Evolutionary conservation across 2,329 filamentous ascomycete species (phyloP), one percentile per base, ranked within the genome.

Genomic region (Aspergillus cejpii): DNA sequence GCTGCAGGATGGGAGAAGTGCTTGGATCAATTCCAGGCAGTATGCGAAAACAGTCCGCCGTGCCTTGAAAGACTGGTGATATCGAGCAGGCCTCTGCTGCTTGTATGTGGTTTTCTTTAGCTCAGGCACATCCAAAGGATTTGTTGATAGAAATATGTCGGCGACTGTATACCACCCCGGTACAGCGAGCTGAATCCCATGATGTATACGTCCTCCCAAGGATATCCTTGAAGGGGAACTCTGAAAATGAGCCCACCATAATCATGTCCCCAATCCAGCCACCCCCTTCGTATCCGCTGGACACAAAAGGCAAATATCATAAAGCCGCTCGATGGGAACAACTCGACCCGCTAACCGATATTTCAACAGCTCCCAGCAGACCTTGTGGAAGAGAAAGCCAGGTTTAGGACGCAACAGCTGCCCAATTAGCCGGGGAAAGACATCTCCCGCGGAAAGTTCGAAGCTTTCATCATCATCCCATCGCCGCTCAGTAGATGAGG

Each of bases 331-430:
- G 17, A 55, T 47, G 6, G 49, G 44, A 15, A 54, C 47, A 15
- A 45, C 40, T 19, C 40, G 19, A 3, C 53, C 53, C 26, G 45
- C 36, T 19, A 51, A 37, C 11, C 49, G 42, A 12, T 39, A 39
- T 28, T 42, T 43, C 6, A 57, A 39, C 8, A 55, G 11, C 41
- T 45, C 33, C 55, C 55, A 57, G 36, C 55, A 57, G 17, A 43
- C 26, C 7, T 57, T 52, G 46, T 57, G 53, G 24, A 57, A 48
- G 5, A 48, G 37, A 38, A 53, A 56, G 4, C 51, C 50, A 39
- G 49, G 48, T 11, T 49, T 21, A 3, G 43, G 41, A 15, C 24
- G 38, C n/a, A 15, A 14, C 12, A 21, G 33, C 11, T 20, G 17
- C 7, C 45, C 43, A 17, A 47, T 41, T 12, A 54, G 43, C 5